A percentile compares a stretch with the other conserved stretches of the same genome.
These are phyloP conservation scores for Aspergillus leporis DNA, from an alignment of 495 filamentous ascomycete species.

Conservation along the genomic window DNA sequence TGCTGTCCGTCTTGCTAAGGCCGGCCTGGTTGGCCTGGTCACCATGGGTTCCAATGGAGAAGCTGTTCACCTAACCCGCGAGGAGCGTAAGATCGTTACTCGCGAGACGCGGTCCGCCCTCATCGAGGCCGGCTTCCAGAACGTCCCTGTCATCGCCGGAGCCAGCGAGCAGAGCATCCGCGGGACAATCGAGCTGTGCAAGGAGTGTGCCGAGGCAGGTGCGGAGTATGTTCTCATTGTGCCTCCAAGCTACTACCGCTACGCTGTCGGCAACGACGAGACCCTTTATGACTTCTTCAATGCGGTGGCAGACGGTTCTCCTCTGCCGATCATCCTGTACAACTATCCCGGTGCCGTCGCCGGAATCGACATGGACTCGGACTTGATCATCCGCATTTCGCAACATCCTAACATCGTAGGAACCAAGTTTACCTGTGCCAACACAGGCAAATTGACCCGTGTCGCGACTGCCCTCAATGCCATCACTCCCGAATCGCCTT, in stretches of 20 bases:
- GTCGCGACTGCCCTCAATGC: slow-evolving; percentile 77
- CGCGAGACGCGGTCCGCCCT: slow-evolving; percentile 78
- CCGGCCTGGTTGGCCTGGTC: slow-evolving; percentile 79
- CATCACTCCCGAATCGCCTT: slow-evolving; percentile 55
- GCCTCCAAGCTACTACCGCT: slow-evolving; percentile 82
- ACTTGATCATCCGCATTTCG: slow-evolving; percentile 78
- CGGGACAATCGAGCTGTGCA: slow-evolving; percentile 72
- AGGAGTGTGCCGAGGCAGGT: slow-evolving; percentile 65
- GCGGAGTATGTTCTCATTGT: slow-evolving; percentile 79
- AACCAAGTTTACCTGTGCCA: slow-evolving; percentile 90
- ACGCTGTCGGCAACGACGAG: slow-evolving; percentile 70
- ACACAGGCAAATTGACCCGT: slow-evolving; percentile 83
- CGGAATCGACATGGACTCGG: slow-evolving; percentile 91
- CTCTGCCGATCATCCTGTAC: slow-evolving; percentile 80
- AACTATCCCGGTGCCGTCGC: slow-evolving; percentile 90
- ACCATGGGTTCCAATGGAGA: slow-evolving; percentile 92
- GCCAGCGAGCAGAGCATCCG: slow-evolving; percentile 76
- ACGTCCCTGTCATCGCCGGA: slow-evolving; percentile 79
- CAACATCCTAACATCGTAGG: slow-evolving; percentile 82
- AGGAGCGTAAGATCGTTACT: slow-evolving; percentile 75
- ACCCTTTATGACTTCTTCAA: slow-evolving; percentile 77
- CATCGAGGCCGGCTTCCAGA: slow-evolving; percentile 73
- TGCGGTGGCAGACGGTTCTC: slow-evolving; percentile 70
- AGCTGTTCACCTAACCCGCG: slow-evolving; percentile 75
- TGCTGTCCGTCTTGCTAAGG: slow-evolving; percentile 76